A percentile compares a stretch with the other conserved stretches of the same genome.
Evolutionary conservation across 345 rosid species (phyloP).

Genomic region (Sapria himalayana): DNA sequence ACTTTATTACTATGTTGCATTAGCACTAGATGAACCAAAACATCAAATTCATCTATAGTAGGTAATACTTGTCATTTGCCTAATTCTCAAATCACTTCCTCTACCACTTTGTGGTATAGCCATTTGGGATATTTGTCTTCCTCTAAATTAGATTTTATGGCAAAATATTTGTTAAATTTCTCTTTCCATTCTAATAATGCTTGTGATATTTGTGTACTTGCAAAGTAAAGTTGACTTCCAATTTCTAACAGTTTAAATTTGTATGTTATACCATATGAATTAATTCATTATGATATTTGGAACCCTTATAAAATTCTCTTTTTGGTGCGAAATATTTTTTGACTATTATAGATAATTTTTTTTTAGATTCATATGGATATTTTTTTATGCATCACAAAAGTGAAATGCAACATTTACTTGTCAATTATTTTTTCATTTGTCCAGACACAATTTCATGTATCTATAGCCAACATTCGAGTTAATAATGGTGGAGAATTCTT

Average conservation of each 20-base stretch:
- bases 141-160: not conserved
- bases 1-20: not conserved
- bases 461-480: not conserved
- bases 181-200: not conserved
- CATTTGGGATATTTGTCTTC: not conserved
- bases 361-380: not conserved
- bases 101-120: not conserved
- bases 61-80: too few relatives aligned
- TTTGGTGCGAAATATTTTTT: not conserved
- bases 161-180: not conserved
- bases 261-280: not conserved
- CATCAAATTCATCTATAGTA: not conserved
- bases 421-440: not conserved
- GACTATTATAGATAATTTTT: not conserved
- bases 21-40: too few relatives aligned
- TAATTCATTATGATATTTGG: constrained; percentile 3
- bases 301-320: not conserved
- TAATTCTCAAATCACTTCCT: not conserved
- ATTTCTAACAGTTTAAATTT: not conserved
- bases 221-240: not conserved
- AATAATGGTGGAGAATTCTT: not conserved
- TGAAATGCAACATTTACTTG: not conserved
- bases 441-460: not conserved
- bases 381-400: not conserved
- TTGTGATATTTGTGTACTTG: not conserved